Base-by-base conservation (phyloP, 768 basidiomycete genomes). In the Boletus subparvulus region DNA sequence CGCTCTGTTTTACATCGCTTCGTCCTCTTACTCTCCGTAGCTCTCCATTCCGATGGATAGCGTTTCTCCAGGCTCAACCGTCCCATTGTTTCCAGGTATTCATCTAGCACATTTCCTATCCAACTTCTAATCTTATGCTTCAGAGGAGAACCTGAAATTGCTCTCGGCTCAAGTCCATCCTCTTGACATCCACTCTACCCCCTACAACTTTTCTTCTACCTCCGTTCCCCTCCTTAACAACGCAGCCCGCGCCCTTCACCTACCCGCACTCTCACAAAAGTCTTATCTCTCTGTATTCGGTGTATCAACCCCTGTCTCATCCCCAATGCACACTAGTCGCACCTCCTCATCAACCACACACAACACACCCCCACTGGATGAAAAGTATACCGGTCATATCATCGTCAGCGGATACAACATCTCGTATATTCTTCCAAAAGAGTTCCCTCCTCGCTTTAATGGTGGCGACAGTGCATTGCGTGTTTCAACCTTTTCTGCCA, bases 101-200 rank as follows among this genome's bases (percentile, higher is more conserved):
- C 42, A 8, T 33, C 44, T 48, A 44, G 14, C 41, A 13, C 11
- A 42, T 32, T 12, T 14, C 17, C 19, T 39, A 28, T 17, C 19
- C 40, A 42, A 1, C 10, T 32, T 48, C 53, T 65, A 21, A 57
- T 44, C 45, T 37, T 49, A 8, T 44, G 9, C 48, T 0, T 7
- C 63, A 90, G 90, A 92, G 85, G 89, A 88, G 60, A 90, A 87
- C 65, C 74, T 92, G 58, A 90, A 88, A 69, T 80, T 92, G 46
- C 67, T 89, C 42, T 79, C 81, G 9, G 87, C 87, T 10, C 82
- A 88, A 67, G 82, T 90, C 4, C 90, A 92, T 62, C 90, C 91
- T 9, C 74, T 92, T 35, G 88, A 92, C 71, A 75, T 70, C 53
- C 81, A 82, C 58, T 89, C 86, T 5, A 78, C 78, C 3, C 90